Evolutionary conservation across 2,329 filamentous ascomycete genomes (phyloP).

Genomic region (Neonectria magnoliae): DNA sequence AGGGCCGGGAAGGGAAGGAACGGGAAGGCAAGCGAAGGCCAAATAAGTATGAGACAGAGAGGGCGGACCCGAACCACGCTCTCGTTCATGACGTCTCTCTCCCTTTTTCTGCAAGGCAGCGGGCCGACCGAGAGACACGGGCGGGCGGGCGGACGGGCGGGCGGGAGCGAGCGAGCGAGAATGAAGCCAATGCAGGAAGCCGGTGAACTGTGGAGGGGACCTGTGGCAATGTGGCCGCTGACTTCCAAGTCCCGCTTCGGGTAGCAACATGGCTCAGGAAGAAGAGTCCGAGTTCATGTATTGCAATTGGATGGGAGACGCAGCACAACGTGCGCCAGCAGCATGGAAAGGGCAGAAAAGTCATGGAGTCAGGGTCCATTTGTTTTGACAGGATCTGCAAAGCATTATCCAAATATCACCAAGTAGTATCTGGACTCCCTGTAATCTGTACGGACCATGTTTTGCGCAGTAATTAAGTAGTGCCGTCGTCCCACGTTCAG

Average conservation of each 20-base stretch:
- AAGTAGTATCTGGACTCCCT: background rate
- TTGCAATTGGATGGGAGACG: constrained; percentile 34
- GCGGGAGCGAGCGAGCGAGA: constrained; percentile 13
- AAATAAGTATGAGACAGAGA: background rate
- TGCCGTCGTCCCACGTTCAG: background rate
- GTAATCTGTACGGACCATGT: background rate
- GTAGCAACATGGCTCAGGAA: constrained; percentile 6
- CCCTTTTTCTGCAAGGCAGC: background rate
- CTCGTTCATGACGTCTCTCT: background rate
- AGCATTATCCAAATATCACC: background rate
- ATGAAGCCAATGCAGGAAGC: constrained; percentile 28
- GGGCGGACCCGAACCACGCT: background rate
- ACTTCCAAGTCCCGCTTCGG: constrained; percentile 5
- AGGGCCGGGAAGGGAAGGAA: background rate
- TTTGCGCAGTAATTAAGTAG: background rate
- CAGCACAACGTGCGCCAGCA: constrained; percentile 9
- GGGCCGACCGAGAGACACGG: background rate
- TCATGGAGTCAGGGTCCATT: constrained; percentile 5
- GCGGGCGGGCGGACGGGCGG: background rate
- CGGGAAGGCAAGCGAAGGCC: background rate
- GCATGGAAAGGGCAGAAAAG: background rate
- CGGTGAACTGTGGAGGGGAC: constrained; percentile 33
- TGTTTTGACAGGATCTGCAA: constrained; percentile 3
- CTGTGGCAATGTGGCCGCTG: background rate
- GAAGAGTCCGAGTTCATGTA: constrained; percentile 26